Conservation (phyloP, 2,329 filamentous ascomycete species). For the Penicillium sclerotigenum region DNA sequence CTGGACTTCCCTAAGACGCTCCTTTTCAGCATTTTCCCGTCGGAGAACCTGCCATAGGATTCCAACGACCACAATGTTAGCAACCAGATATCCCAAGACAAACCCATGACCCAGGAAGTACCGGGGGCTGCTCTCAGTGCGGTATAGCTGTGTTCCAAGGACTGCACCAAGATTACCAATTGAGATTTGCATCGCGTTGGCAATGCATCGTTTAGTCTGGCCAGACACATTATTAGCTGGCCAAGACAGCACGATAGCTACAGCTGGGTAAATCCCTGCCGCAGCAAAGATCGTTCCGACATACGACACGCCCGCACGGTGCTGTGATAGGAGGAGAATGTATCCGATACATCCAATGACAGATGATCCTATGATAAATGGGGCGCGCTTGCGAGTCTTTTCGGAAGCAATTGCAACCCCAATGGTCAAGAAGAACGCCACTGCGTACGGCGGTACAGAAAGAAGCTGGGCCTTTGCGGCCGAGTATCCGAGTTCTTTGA, state of each 20-base stretch:
- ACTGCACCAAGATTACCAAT: conserved; percentile 68
- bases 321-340: conserved; percentile 56
- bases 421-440: conserved; percentile 60
- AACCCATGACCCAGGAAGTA: conserved; percentile 66
- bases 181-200: conserved; percentile 68
- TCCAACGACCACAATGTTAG: conserved; percentile 55
- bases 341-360: conserved; percentile 61
- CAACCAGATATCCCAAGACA: conserved; percentile 61
- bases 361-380: conserved; percentile 61
- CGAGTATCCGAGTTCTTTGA: conserved; percentile 43
- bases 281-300: conserved; percentile 8
- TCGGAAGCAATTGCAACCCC: conserved; percentile 56
- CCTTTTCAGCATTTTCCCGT: conserved; percentile 57
- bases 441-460: conserved; percentile 62
- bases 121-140: conserved; percentile 57
- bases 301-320: conserved; percentile 38
- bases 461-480: conserved; percentile 50
- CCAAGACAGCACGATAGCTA: conserved; percentile 64
- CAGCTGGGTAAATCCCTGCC: conserved; percentile 35
- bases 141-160: conserved; percentile 67
- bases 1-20: conserved; percentile 44
- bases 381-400: conserved; percentile 53
- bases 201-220: conserved; percentile 66
- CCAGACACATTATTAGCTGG: conserved; percentile 69
- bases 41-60: conserved; percentile 55